Conservation (phyloP, 2,329 filamentous ascomycete species). For the Neonectria ditissima region DNA sequence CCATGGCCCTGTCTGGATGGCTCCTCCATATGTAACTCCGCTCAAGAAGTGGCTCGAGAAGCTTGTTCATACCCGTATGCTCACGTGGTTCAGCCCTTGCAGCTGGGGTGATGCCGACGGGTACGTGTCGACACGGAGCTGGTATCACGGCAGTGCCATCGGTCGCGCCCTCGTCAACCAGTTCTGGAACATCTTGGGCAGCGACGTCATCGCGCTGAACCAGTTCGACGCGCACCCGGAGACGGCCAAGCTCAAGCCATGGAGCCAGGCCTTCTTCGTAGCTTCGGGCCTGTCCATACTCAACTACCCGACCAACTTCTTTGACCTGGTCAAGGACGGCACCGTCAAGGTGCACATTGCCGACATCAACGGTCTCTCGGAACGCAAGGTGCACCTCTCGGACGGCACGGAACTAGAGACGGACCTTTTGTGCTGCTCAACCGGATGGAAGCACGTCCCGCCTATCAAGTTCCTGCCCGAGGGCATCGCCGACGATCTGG, state of each 20-base stretch:
- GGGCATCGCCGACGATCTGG: conserved; percentile 60
- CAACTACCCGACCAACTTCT: conserved; percentile 64
- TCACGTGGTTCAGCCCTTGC: conserved; percentile 76
- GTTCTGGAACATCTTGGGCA: conserved; percentile 63
- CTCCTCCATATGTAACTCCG: conserved; percentile 70
- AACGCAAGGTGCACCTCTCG: conserved; percentile 61
- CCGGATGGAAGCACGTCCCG: conserved; percentile 68
- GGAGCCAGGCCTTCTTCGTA: conserved; percentile 58
- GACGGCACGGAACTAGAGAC: conserved; percentile 60
- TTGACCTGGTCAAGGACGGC: conserved; percentile 62
- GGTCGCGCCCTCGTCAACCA: conserved; percentile 60
- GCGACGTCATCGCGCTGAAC: conserved; percentile 60
- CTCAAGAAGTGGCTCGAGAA: conserved; percentile 72
- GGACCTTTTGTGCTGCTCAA: conserved; percentile 67
- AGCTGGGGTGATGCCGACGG: conserved; percentile 71
- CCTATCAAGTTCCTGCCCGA: conserved; percentile 64
- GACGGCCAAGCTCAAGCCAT: conserved; percentile 55
- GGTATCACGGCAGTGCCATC: conserved; percentile 63
- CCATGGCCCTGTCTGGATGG: conserved; percentile 67
- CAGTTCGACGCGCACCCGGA: conserved; percentile 58
- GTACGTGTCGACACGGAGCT: conserved; percentile 58
- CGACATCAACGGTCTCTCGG: conserved; percentile 57
- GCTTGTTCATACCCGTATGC: conserved; percentile 63
- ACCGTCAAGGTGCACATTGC: conserved; percentile 61
- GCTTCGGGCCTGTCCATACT: conserved; percentile 64